Percentiles rank a stretch among this genome's conserved stretches.
Conservation (phyloP, 352 stramenopile species). For the Ophiocytium majus region DNA sequence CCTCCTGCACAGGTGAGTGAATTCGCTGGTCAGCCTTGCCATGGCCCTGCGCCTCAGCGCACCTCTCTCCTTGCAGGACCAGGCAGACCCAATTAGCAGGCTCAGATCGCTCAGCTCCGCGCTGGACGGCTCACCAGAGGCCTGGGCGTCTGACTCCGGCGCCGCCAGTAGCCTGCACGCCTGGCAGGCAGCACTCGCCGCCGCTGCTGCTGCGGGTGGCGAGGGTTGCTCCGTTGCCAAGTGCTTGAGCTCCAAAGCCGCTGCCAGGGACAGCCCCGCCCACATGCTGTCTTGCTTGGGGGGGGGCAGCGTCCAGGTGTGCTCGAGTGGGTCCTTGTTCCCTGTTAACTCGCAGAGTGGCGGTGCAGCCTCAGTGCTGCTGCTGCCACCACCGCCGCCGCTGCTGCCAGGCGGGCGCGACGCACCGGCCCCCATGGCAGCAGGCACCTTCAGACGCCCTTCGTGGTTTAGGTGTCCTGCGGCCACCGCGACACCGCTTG, state of each 20-base stretch:
- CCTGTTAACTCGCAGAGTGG: neutral
- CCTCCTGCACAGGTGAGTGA: conserved; percentile 29
- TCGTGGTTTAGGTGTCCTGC: too few relatives aligned
- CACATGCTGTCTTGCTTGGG: neutral
- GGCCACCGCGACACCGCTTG: too few relatives aligned
- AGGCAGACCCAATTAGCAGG: neutral
- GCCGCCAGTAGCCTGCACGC: neutral
- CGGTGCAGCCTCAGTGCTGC: too few relatives aligned
- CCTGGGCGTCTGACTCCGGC: neutral
- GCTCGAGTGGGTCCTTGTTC: neutral
- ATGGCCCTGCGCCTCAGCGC: neutral
- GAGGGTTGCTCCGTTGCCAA: neutral
- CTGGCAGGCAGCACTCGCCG: too few relatives aligned
- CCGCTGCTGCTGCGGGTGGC: neutral
- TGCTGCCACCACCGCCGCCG: neutral
- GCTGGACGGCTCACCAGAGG: neutral
- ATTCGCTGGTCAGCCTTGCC: neutral
- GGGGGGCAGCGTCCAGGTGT: neutral
- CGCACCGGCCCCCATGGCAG: neutral
- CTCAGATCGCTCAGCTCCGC: neutral
- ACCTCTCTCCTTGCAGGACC: neutral
- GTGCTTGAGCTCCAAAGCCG: neutral
- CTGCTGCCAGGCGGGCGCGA: neutral
- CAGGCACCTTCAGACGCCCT: neutral
- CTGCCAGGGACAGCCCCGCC: neutral